Conservation (phyloP, 148 eudicot species). For the Rhododendron henanense region DNA sequence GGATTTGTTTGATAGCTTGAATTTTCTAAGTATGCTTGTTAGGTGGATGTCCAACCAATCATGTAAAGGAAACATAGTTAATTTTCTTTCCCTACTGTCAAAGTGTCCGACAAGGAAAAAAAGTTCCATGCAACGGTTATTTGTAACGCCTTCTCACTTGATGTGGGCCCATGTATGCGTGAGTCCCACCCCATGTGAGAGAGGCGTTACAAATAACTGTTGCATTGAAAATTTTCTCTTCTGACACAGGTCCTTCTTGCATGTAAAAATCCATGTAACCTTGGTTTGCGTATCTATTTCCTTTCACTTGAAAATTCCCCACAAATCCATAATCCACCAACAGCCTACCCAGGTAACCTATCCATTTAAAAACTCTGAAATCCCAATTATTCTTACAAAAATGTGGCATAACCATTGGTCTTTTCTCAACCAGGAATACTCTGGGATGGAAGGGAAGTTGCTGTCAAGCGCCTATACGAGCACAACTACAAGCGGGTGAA, state of each 20-base stretch:
- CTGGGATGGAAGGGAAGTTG: conserved; percentile 58
- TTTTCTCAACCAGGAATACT: conserved; percentile 40
- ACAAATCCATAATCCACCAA: background rate
- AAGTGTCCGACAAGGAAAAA: background rate
- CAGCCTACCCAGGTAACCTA: background rate
- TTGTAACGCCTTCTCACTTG: too few relatives aligned
- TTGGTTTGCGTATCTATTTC: background rate
- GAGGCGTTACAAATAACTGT: too few relatives aligned
- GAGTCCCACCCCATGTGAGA: too few relatives aligned
- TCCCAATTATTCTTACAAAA: background rate
- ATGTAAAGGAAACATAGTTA: too few relatives aligned
- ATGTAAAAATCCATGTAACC: background rate
- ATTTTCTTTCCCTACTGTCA: background rate
- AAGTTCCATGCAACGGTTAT: too few relatives aligned
- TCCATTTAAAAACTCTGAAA: background rate
- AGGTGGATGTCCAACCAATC: too few relatives aligned
- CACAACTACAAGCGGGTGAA: conserved; percentile 17
- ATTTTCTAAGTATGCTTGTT: background rate
- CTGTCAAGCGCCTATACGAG: conserved; percentile 56
- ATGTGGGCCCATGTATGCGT: too few relatives aligned
- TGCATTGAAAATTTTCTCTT: too few relatives aligned
- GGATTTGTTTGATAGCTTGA: background rate
- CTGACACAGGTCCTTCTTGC: background rate
- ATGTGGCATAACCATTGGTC: background rate
- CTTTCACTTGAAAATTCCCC: background rate